Evolutionary conservation across 495 filamentous ascomycete species (phyloP).

Genomic region (Collariella sp.): DNA sequence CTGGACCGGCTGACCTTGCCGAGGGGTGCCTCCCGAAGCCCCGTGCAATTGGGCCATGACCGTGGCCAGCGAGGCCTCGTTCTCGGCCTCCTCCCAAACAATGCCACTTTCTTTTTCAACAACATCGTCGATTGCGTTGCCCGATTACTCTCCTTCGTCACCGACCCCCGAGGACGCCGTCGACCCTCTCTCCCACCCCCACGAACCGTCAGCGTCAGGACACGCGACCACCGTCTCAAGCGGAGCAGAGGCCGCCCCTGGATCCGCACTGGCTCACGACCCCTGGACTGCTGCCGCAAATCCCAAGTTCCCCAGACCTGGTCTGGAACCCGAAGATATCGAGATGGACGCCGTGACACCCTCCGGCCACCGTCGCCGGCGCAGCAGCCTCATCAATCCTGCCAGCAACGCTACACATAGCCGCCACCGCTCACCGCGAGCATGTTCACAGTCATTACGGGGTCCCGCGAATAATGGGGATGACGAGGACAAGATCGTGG

Average conservation of each 20-base stretch:
- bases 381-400: constrained; percentile 49
- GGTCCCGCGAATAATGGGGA: constrained; percentile 20
- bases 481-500: constrained; percentile 34
- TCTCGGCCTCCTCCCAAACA: neutral
- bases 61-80: constrained; percentile 7
- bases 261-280: neutral
- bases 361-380: constrained; percentile 47
- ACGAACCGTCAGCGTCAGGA: neutral
- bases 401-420: constrained; percentile 30
- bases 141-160: neutral
- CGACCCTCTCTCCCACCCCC: neutral
- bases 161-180: neutral
- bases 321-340: constrained; percentile 29
- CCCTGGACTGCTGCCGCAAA: neutral
- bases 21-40: neutral
- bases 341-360: constrained; percentile 42
- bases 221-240: constrained; percentile 9
- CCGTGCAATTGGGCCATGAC: constrained; percentile 10
- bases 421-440: constrained; percentile 37
- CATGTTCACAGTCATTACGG: constrained; percentile 29
- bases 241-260: neutral
- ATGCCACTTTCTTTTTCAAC: constrained; percentile 13
- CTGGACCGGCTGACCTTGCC: constrained; percentile 8
- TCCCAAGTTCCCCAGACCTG: neutral
- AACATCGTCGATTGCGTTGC: neutral